Base-by-base conservation (phyloP, 1,139 yeast species). In the Candida mesenterica region DNA sequence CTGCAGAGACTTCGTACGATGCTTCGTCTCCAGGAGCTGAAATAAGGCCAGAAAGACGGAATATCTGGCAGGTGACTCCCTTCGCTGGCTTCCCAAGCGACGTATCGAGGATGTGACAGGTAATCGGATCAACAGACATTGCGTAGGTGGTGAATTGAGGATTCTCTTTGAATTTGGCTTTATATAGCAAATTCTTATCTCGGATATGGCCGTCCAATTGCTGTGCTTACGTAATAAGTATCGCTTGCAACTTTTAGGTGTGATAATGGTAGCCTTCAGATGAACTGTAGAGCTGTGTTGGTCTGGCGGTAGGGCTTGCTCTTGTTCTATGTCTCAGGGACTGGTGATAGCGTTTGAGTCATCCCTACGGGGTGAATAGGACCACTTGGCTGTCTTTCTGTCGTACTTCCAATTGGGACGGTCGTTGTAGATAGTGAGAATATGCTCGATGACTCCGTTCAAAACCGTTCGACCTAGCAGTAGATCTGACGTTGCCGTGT, bases 41-140 rank as follows among this genome's bases (percentile, higher is more conserved):
- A 6, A 60, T 44, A 25, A 56, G 44, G 0, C 64, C 53, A 1
- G 68, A 49, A 30, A 69, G 48, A 44, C 59, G 64, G 52, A 63
- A 75, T 22, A 82, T 61, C 29, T 80, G 79, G 48, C 86, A 82
- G 3, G 72, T 61, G 13, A 89, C 90, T 15, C 69, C 72, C 0
- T 62, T 53, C 0, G 96, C 96, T 1, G 97, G 97, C 42, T 66
- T 72, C 1, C 97, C 97, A 9, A 70, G 61, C n/a, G 84, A 79
- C 4, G 96, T 88, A 50, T 89, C 96, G 26, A 89, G 67, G 12
- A 89, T 77, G 57, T 89, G 97, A 59, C 96, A 88, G 5, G 96
- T 87, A 33, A 89, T 77, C 30, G 89, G 89, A 40, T 62, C 71
- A 23, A 59, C 68, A 12, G 65, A 50, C 62, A 59, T 57, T 14